Conservation (phyloP, 495 filamentous ascomycete genomes). For the Podospora bellae-mahoneyi region DNA sequence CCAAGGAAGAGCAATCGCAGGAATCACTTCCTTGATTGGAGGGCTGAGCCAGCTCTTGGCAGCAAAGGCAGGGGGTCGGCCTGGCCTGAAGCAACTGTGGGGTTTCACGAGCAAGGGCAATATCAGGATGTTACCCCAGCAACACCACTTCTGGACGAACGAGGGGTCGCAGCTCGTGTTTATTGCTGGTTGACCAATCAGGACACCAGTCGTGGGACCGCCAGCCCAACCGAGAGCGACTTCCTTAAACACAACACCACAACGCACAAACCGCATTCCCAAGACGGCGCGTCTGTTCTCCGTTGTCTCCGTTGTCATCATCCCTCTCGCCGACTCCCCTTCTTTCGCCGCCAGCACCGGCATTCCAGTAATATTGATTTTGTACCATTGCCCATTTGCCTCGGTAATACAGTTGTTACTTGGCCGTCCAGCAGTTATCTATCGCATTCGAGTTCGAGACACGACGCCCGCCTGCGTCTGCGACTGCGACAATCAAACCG, state of each 20-base stretch:
- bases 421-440: neutral
- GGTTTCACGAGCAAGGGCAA: neutral
- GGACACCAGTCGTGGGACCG: conserved; percentile 9
- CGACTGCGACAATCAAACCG: neutral
- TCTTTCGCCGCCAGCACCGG: neutral
- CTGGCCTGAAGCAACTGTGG: neutral
- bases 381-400: neutral
- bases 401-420: neutral
- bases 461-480: neutral
- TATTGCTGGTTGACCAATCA: conserved; percentile 30
- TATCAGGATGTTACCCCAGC: conserved; percentile 20
- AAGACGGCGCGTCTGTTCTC: neutral
- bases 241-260: conserved; percentile 31
- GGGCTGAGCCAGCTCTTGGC: neutral
- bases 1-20: neutral
- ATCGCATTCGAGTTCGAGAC: neutral
- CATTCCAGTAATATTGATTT: conserved; percentile 1
- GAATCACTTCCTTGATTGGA: conserved; percentile 1
- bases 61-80: neutral
- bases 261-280: conserved; percentile 6
- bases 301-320: neutral
- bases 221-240: conserved; percentile 2
- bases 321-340: neutral
- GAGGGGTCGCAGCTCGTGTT: conserved; percentile 27
- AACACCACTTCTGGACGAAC: conserved; percentile 15